Percentiles rank a stretch among this genome's conserved stretches.
Conservation (phyloP, 805 yeast genomes). For the Teunomyces gatunensis region DNA sequence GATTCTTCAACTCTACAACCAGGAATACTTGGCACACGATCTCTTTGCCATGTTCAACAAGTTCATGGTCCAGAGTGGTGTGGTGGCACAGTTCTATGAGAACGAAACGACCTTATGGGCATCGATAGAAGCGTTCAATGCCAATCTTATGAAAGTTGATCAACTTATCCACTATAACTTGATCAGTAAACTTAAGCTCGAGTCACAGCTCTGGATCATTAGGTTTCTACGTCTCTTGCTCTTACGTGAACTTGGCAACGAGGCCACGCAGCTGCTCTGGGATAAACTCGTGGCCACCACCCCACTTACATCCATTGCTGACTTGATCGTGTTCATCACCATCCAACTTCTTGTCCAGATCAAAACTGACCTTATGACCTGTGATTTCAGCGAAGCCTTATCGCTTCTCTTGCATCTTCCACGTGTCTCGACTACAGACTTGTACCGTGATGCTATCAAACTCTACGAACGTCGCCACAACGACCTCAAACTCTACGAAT, state of each 20-base stretch:
- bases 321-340: constrained; percentile 40
- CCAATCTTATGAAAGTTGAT: constrained; percentile 49
- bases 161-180: constrained; percentile 45
- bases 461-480: constrained; percentile 31
- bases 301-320: constrained; percentile 17
- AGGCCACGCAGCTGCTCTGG: constrained; percentile 42
- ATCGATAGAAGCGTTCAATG: constrained; percentile 49
- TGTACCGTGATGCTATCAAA: constrained; percentile 34
- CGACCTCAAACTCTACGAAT: constrained; percentile 37
- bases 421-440: constrained; percentile 19
- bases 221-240: constrained; percentile 48
- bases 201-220: constrained; percentile 55
- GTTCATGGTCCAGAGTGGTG: constrained; percentile 40
- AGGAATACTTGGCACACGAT: constrained; percentile 39
- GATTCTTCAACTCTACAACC: constrained; percentile 40
- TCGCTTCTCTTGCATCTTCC: constrained; percentile 52
- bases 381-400: constrained; percentile 53
- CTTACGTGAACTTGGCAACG: constrained; percentile 46
- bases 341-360: constrained; percentile 44
- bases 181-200: constrained; percentile 42
- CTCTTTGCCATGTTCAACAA: constrained; percentile 43
- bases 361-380: constrained; percentile 41
- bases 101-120: constrained; percentile 41
- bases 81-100: constrained; percentile 33
- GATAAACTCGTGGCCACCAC: constrained; percentile 42